Percentiles rank a stretch among this genome's conserved stretches.
These are phyloP conservation scores for Phytophthora hybrid DNA, from an alignment of 352 stramenopile species.

Conservation along the genomic window DNA sequence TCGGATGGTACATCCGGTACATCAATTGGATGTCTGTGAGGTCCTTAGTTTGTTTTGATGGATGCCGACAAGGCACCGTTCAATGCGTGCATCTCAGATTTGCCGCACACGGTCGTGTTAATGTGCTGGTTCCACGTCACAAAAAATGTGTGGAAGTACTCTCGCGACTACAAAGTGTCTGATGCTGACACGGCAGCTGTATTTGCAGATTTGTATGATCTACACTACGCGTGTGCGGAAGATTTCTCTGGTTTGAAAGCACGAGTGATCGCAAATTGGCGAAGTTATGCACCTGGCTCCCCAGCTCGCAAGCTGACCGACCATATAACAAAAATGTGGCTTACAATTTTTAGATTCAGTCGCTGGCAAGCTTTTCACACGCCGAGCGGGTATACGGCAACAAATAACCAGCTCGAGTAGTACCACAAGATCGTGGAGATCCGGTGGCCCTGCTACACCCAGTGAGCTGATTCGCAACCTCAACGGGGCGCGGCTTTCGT, in stretches of 20 bases:
- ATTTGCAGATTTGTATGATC: conserved; percentile 12
- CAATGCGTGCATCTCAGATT: conserved; percentile 5
- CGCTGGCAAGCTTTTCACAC: conserved; percentile 13
- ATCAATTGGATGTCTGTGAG: neutral
- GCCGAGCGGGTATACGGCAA: conserved; percentile 4
- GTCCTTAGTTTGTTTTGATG: neutral
- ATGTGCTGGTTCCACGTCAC: conserved; percentile 17
- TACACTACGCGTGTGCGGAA: neutral
- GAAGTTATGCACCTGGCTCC: neutral
- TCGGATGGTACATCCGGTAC: conserved; percentile 1
- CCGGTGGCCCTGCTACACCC: neutral
- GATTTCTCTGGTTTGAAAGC: neutral
- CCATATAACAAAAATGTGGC: conserved; percentile 3
- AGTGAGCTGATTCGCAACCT: conserved; percentile 6
- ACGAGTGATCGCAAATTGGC: conserved; percentile 4
- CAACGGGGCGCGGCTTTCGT: neutral
- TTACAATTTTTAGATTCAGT: neutral
- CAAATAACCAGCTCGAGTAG: conserved; percentile 15
- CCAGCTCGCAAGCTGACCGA: neutral
- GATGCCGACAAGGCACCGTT: conserved; percentile 10
- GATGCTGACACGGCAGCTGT: neutral
- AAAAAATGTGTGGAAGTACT: conserved; percentile 18
- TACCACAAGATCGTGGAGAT: conserved; percentile 5
- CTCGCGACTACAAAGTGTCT: neutral
- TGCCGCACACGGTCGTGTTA: neutral